Conservation (phyloP, 495 filamentous ascomycete species). For the Massariosphaeria phaeospora region DNA sequence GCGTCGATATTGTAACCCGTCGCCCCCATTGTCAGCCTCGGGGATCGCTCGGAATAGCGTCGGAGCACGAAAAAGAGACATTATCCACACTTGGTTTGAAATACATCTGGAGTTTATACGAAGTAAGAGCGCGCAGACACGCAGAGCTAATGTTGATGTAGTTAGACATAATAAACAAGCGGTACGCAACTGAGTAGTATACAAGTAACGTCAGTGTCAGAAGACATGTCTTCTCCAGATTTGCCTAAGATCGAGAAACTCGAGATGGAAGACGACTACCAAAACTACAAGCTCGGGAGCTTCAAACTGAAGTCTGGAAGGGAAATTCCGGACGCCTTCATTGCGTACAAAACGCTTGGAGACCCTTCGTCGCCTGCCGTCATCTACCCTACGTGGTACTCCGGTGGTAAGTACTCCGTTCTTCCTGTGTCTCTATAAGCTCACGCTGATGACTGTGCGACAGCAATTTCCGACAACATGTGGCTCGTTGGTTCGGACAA, state of each 20-base stretch:
- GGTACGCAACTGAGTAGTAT: too few species aligned
- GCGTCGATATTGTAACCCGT: too few species aligned
- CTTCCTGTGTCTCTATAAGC: not conserved
- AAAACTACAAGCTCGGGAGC: constrained; percentile 55
- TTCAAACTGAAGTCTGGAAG: constrained; percentile 59
- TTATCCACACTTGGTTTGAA: too few species aligned
- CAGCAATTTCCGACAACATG: constrained; percentile 58
- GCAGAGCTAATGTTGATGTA: too few species aligned
- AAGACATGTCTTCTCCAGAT: not conserved
- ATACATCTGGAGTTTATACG: too few species aligned
- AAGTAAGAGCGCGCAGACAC: too few species aligned
- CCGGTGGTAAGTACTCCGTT: constrained; percentile 45
- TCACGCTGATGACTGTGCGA: constrained; percentile 22
- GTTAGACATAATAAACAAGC: too few species aligned
- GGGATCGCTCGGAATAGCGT: too few species aligned
- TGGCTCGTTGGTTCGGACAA: constrained; percentile 63
- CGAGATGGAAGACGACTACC: constrained; percentile 40
- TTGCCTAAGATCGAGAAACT: not conserved
- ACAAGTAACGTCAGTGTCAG: too few species aligned
- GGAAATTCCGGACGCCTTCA: constrained; percentile 51
- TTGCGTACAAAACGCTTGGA: constrained; percentile 70
- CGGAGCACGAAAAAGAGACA: too few species aligned
- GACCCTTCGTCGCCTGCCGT: constrained; percentile 57
- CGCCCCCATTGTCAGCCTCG: too few species aligned
- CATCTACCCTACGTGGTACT: constrained; percentile 69